These are phyloP conservation scores for Glomus cerebriforme DNA, from an alignment of 192 early-diverging fungal genomes.

Conservation along the genomic window DNA sequence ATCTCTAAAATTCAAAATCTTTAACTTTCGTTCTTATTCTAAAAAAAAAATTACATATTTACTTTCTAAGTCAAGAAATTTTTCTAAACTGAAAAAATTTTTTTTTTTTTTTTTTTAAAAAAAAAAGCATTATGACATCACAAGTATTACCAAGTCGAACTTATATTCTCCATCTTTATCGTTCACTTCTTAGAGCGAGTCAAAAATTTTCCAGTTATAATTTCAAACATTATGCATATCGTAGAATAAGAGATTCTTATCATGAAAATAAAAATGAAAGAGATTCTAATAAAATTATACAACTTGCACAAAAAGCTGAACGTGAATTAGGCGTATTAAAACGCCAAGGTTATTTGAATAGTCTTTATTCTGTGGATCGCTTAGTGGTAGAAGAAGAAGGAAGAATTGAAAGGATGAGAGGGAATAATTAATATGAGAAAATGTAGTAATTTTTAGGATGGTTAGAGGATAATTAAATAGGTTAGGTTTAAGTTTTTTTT, in stretches of 20 bases:
- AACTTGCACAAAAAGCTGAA: constrained; percentile 61
- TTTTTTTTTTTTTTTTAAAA: not conserved
- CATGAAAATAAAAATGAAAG: constrained; percentile 55
- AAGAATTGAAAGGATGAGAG: not conserved
- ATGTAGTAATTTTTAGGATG: not conserved
- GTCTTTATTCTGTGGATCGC: constrained; percentile 68
- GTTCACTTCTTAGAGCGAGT: constrained; percentile 71
- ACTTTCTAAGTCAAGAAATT: not conserved
- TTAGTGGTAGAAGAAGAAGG: constrained; percentile 64
- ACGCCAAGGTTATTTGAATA: constrained; percentile 77
- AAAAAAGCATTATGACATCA: not conserved
- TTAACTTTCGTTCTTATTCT: no score
- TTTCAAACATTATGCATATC: constrained; percentile 84
- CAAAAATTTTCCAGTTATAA: constrained; percentile 82
- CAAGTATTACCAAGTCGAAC: constrained; percentile 42
- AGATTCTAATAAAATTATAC: constrained; percentile 56
- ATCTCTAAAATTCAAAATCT: no score
- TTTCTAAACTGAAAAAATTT: not conserved
- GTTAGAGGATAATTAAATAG: no score
- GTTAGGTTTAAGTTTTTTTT: no score
- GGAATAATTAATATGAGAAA: not conserved
- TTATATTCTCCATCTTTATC: constrained; percentile 76
- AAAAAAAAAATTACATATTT: no score
- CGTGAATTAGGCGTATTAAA: constrained; percentile 70
- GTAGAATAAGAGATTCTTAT: constrained; percentile 81